These are phyloP conservation scores for Mycena capillaripes DNA, from an alignment of 768 basidiomycete genomes.

Conservation along the genomic window DNA sequence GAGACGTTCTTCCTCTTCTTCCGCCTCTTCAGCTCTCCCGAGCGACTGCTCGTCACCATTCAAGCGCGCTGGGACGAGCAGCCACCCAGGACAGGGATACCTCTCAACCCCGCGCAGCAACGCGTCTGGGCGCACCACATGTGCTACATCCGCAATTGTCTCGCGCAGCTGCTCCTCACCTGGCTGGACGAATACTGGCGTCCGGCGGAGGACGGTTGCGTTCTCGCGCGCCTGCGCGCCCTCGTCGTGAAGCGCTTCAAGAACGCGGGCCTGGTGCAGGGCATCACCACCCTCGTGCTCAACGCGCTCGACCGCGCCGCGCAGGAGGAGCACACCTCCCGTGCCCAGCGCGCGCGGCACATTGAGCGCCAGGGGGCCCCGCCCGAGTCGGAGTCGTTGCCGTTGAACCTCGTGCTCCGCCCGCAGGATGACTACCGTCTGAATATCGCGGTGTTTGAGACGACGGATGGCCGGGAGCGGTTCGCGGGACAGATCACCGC, in stretches of 20 bases:
- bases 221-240: constrained; percentile 47
- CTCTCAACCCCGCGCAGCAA: constrained; percentile 48
- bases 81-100: constrained; percentile 33
- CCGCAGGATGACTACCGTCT: constrained; percentile 43
- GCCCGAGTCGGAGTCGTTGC: constrained; percentile 38
- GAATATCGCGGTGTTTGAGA: constrained; percentile 52
- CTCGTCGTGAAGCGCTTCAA: constrained; percentile 44
- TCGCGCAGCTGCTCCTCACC: constrained; percentile 71
- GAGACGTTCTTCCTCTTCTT: constrained; percentile 79
- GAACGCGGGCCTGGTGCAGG: constrained; percentile 43
- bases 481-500: constrained; percentile 62
- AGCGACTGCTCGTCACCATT: constrained; percentile 54
- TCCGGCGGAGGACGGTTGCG: constrained; percentile 60
- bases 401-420: constrained; percentile 44
- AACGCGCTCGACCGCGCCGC: constrained; percentile 44
- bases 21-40: constrained; percentile 73
- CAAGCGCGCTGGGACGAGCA: constrained; percentile 64
- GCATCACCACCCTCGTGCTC: constrained; percentile 44
- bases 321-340: constrained; percentile 13
- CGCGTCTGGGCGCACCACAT: constrained; percentile 56
- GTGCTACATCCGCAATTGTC: constrained; percentile 66
- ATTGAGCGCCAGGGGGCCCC: constrained; percentile 29
- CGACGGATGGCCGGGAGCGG: constrained; percentile 53
- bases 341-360: constrained; percentile 15
- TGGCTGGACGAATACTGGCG: constrained; percentile 85